Percentiles rank a stretch among this genome's conserved stretches.
These are phyloP conservation scores for Botrytis deweyae DNA, from an alignment of 2,329 filamentous ascomycete species.

Conservation along the genomic window DNA sequence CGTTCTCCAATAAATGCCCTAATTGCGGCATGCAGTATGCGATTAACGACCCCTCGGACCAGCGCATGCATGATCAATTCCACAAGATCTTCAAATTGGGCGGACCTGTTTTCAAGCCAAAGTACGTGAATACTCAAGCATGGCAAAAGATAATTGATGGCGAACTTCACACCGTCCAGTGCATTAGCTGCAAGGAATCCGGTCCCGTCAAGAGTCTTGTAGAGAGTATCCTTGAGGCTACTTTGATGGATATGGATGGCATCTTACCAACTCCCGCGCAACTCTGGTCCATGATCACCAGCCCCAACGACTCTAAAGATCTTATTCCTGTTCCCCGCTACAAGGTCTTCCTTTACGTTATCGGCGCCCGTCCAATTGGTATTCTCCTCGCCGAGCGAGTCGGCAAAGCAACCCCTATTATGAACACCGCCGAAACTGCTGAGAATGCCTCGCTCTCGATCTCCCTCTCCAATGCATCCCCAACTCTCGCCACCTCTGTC, in stretches of 20 bases:
- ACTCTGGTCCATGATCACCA: conserved; percentile 21
- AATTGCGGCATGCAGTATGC: conserved; percentile 29
- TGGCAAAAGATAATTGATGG: conserved; percentile 12
- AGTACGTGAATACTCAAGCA: conserved; percentile 3
- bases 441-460: neutral
- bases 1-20: conserved; percentile 21
- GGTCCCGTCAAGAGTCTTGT: conserved; percentile 3
- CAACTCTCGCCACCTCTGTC: neutral
- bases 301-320: conserved; percentile 11
- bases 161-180: conserved; percentile 4
- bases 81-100: conserved; percentile 20
- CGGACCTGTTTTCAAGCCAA: neutral
- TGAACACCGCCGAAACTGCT: neutral
- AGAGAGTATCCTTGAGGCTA: conserved; percentile 11
- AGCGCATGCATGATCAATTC: conserved; percentile 21
- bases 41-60: conserved; percentile 21
- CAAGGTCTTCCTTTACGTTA: conserved; percentile 30
- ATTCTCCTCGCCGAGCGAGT: conserved; percentile 27
- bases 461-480: neutral
- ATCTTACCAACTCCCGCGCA: neutral
- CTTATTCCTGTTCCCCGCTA: conserved; percentile 23
- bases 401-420: conserved; percentile 11
- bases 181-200: conserved; percentile 3
- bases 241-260: conserved; percentile 18
- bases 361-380: conserved; percentile 23